A percentile compares a stretch with the other conserved stretches of the same genome.
phyloP scores from a whole-genome alignment of 2,329 filamentous ascomycete genomes.

The Neonectria sp. region DNA sequence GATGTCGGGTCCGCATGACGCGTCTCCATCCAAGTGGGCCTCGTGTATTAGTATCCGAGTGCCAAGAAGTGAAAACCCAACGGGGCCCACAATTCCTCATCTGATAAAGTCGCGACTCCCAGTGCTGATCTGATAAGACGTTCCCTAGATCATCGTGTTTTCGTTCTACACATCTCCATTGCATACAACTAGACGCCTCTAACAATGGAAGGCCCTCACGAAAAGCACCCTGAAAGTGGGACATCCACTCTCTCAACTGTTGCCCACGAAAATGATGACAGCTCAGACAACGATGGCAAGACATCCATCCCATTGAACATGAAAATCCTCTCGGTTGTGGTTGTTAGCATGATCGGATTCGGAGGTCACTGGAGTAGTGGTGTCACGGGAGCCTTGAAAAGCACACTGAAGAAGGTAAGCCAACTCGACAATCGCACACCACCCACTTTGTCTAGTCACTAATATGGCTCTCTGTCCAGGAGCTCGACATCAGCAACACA shows the following conservation, averaged over 20 bases:
- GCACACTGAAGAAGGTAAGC: conserved; percentile 68
- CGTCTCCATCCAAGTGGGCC: conserved; percentile 25
- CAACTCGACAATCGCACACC: neutral
- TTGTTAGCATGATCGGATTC: conserved; percentile 70
- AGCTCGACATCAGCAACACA: conserved; percentile 72
- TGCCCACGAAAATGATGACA: conserved; percentile 33
- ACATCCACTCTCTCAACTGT: conserved; percentile 13
- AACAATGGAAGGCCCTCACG: conserved; percentile 26
- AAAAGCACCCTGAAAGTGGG: conserved; percentile 25
- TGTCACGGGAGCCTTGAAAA: conserved; percentile 73
- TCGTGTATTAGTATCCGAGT: conserved; percentile 11
- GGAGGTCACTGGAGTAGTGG: conserved; percentile 73
- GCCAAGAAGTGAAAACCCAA: neutral
- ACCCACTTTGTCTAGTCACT: neutral
- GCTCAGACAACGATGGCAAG: conserved; percentile 39
- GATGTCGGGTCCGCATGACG: conserved; percentile 25
- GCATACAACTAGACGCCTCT: neutral
- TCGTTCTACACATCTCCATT: neutral
- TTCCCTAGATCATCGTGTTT: conserved; percentile 12
- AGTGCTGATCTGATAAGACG: conserved; percentile 28
- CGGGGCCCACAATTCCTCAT: conserved; percentile 39
- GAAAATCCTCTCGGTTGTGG: conserved; percentile 59
- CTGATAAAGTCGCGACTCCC: conserved; percentile 41
- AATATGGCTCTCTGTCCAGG: conserved; percentile 37
- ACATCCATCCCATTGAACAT: conserved; percentile 47